phyloP scores from a whole-genome alignment of 352 stramenopile genomes.

The Achlya hypogyna region DNA sequence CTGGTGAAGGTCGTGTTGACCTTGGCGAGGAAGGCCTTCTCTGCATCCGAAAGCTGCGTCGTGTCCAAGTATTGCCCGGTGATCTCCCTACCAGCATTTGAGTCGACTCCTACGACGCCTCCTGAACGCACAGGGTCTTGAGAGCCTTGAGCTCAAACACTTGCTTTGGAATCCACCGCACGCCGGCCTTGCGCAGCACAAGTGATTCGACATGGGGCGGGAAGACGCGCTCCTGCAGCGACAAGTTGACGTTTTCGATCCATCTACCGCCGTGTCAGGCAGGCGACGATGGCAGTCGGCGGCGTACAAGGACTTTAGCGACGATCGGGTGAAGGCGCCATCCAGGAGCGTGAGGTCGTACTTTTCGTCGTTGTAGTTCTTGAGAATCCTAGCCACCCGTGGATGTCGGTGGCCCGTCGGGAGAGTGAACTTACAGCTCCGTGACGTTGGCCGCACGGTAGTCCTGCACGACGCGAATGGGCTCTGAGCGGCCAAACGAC shows the following conservation, averaged over 20 bases:
- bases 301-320: background rate
- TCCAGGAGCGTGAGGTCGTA: background rate
- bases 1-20: background rate
- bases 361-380: constrained; percentile 10
- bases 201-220: background rate
- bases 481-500: background rate
- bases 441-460: background rate
- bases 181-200: background rate
- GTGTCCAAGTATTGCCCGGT: background rate
- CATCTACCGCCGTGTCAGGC: background rate
- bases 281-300: background rate
- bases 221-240: background rate
- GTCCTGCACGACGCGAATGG: background rate
- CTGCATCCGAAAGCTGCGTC: background rate
- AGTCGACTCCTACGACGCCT: background rate
- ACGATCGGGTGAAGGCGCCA: background rate
- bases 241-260: constrained; percentile 7
- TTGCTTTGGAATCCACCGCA: background rate
- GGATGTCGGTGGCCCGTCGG: background rate
- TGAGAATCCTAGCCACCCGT: background rate
- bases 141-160: background rate
- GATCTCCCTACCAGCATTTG: background rate
- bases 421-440: background rate
- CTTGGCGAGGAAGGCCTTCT: background rate
- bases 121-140: background rate